A percentile compares a stretch with the other conserved stretches of the same genome.
These are phyloP conservation scores for Diversispora eburnea DNA, from an alignment of 192 early-diverging fungal genomes.

Conservation along the genomic window DNA sequence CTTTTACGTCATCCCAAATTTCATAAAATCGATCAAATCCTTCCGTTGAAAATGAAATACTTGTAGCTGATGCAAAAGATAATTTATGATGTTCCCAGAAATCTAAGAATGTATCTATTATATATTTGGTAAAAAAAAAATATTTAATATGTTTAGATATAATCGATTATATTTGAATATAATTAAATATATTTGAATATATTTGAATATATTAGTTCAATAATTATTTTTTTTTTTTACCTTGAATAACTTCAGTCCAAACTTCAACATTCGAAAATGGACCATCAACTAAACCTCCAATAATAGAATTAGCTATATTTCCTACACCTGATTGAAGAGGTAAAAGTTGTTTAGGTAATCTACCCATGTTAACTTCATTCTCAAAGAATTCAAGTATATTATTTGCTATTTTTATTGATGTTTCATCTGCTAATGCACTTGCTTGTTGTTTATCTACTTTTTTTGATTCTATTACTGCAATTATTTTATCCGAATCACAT, in stretches of 20 bases:
- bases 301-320: conserved; percentile 46
- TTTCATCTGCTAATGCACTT: conserved; percentile 23
- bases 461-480: conserved; percentile 39
- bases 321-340: conserved; percentile 44
- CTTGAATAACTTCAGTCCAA: conserved; percentile 43
- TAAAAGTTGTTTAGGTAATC: conserved; percentile 35
- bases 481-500: conserved; percentile 37
- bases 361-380: conserved; percentile 40
- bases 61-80: conserved; percentile 31
- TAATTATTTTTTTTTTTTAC: background rate
- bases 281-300: conserved; percentile 41
- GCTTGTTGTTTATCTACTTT: conserved; percentile 33
- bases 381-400: conserved; percentile 42
- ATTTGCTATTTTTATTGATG: conserved; percentile 32
- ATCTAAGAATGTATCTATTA: conserved; percentile 36
- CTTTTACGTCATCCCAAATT: conserved; percentile 40
- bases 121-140: background rate
- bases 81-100: conserved; percentile 29
- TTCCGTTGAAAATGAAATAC: conserved; percentile 40
- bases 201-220: background rate
- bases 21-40: conserved; percentile 42
- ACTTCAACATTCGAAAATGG: conserved; percentile 42
- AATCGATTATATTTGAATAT: no score
- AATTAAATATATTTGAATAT: background rate
- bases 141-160: background rate